A percentile compares a stretch with the other conserved stretches of the same genome.
phyloP scores from a whole-genome alignment of 768 basidiomycete genomes.

The Naganishia kalamii region DNA sequence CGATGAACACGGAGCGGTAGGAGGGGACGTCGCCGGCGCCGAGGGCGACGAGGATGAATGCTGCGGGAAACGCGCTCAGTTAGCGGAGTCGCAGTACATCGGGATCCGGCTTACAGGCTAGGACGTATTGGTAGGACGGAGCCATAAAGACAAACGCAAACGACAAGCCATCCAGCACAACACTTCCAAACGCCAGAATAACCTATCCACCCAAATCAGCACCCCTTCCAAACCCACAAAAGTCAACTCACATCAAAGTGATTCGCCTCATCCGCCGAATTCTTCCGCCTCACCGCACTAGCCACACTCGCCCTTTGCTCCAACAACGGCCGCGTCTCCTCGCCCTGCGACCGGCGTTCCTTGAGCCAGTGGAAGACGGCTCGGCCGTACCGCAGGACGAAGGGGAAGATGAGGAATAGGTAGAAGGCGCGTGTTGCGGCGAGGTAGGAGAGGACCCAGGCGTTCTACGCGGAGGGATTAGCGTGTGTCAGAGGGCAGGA shows the following conservation, averaged over 20 bases:
- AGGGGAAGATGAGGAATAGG: conserved; percentile 36
- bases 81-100: neutral
- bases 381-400: conserved; percentile 31
- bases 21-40: conserved; percentile 39
- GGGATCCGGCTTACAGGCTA: conserved; percentile 22
- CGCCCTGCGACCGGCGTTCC: neutral
- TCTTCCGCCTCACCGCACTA: conserved; percentile 14
- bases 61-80: conserved; percentile 1
- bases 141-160: conserved; percentile 32
- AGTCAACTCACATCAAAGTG: conserved; percentile 38
- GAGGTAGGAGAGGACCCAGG: conserved; percentile 39
- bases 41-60: conserved; percentile 33
- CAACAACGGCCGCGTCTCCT: neutral
- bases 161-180: conserved; percentile 31
- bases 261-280: conserved; percentile 32
- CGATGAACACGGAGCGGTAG: conserved; percentile 38
- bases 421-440: conserved; percentile 33
- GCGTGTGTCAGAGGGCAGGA: neutral
- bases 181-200: conserved; percentile 33
- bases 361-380: conserved; percentile 26
- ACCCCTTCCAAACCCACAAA: neutral
- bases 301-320: conserved; percentile 24
- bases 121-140: conserved; percentile 29
- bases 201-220: conserved; percentile 22
- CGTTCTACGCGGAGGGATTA: conserved; percentile 25